Base-by-base conservation (phyloP, 768 basidiomycete species). In the Amanita muscaria region DNA sequence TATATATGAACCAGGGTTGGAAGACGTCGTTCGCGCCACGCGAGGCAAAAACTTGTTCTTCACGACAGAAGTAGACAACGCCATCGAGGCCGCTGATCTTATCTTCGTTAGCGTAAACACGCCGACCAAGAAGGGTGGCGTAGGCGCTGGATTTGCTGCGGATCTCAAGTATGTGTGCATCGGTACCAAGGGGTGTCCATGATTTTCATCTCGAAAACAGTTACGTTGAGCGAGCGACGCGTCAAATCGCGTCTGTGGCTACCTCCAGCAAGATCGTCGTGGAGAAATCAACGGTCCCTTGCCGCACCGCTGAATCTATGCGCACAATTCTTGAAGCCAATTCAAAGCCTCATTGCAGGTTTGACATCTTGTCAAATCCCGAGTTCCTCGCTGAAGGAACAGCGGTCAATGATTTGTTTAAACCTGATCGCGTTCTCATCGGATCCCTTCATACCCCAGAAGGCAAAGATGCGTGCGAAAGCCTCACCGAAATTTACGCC, bases 21-120 rank as follows among this genome's bases (percentile, higher is more conserved):
- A 79, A 49, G 90, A 83, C 24, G 89, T 98, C 52, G 88, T 99
- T 54, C 81, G 83, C 58, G 62, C 77, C 54, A 82, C 88, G 30
- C 81, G 96, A 37, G 94, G 91, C 22, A 83, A 83, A 64, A 99
- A 99, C 68, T 80, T 99, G 51, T 96, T 96, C 70, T 98, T 99
- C 75, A 86, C 85, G 32, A 93, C 91, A 37, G 82, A 98, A 52
- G 88, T 98, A 51, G 89, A 96, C 64, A 82, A 83, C 61, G 91
- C 74, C 48, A 96, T 99, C 59, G 76, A 69, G 51, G 93, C 94
- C 65, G 94, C 96, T 25, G 92, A 99, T 61, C 80, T 98, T 52
- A 94, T 98, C 67, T 98, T 98, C 61, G 94, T 98, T 60, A 88
- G 85, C 46, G 94, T 98, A 56, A 98, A 98, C 69, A 98, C 96